Evolutionary conservation across 2,329 filamentous ascomycete species (phyloP), one percentile per base, ranked within the genome.

Genomic region (Claviceps purpurea): DNA sequence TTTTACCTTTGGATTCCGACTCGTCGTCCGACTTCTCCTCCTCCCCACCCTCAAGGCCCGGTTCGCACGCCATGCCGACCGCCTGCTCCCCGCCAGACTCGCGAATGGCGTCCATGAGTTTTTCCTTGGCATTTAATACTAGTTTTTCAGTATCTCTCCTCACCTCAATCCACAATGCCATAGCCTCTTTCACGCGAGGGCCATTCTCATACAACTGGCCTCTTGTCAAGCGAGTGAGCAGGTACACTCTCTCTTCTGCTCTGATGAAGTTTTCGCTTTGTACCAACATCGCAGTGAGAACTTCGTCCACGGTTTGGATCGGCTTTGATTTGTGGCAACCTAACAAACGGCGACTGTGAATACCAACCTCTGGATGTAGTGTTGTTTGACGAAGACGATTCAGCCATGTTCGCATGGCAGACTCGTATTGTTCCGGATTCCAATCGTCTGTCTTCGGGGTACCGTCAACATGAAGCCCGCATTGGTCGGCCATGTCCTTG

Each of bases 241-340:
- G 72, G 47, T 84, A 73, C 2, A 74, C 70, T 50, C 89, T 79
- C 61, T 93, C 84, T 53, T 91, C 83, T 0, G 75, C 68, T 50
- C 83, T 78, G 52, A 91, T 77, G 1, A 69, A 64, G 5, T 72
- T 72, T 53, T 91, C 86, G 44, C 85, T 89, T 61, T 91, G 83
- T 52, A 95, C 89, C 53, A 96, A 84, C 91, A 98, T 96, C 4
- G 84, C 82, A 57, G 89, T 84, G 11, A 98, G 72, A 1, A 97
- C 91, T 65, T 97, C 87, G 18, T 83, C 79, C 1, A 95, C 84
- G 0, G 90, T 94, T 13, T 87, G 78, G 57, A 96, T 73, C 0
- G 87, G 84, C 0, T 79, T 82, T 50, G 74, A 75, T 48, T 75
- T 79, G 44, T 73, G 78, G 45, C 77, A 74, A 1, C 84, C 84